Conservation (phyloP, 2,329 filamentous ascomycete genomes). For the Raffaelea albimanens region DNA sequence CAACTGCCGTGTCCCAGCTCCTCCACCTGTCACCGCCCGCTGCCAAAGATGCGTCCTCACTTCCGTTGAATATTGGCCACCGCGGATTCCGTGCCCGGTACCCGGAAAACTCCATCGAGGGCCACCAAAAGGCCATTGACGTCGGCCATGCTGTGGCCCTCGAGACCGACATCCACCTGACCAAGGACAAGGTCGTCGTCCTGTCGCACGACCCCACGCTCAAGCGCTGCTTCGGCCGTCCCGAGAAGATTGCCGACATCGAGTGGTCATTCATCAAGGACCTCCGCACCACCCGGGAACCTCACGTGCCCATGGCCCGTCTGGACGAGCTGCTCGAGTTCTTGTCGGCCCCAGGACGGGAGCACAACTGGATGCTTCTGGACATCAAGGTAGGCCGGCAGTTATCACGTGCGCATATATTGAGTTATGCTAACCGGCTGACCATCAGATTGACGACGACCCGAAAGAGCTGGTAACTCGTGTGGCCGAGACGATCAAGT, state of each 20-base stretch:
- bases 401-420: neutral
- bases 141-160: constrained; percentile 52
- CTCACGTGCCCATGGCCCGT: constrained; percentile 58
- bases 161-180: constrained; percentile 81
- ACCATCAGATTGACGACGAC: constrained; percentile 54
- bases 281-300: constrained; percentile 56
- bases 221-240: constrained; percentile 72
- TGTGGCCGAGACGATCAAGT: constrained; percentile 53
- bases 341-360: constrained; percentile 52
- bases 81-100: constrained; percentile 67
- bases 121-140: constrained; percentile 25
- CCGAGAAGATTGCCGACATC: constrained; percentile 63
- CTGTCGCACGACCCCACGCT: constrained; percentile 74
- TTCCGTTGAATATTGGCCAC: constrained; percentile 69
- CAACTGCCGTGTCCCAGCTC: too few species aligned
- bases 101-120: constrained; percentile 76
- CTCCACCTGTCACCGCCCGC: too few species aligned
- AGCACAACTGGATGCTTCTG: constrained; percentile 70
- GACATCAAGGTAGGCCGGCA: constrained; percentile 66
- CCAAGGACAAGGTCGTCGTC: constrained; percentile 74
- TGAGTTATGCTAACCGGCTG: too few species aligned
- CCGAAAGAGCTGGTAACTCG: constrained; percentile 60
- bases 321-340: constrained; percentile 67
- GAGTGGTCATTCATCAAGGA: constrained; percentile 65
- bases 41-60: constrained; percentile 6